Conservation (phyloP, 805 yeast genomes). For the Yarrowia osloensis region DNA sequence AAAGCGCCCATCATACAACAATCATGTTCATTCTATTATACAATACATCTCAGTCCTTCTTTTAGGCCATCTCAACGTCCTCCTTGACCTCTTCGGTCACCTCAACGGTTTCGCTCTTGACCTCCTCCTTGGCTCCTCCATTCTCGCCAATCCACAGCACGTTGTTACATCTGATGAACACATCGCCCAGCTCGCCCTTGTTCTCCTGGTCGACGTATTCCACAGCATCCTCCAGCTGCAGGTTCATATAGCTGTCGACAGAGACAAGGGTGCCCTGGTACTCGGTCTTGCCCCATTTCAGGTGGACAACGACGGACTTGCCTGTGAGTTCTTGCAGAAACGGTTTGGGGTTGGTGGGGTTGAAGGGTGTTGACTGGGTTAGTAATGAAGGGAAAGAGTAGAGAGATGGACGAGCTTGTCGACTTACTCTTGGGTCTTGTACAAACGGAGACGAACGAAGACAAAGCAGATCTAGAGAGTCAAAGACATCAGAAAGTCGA, state of each 20-base stretch:
- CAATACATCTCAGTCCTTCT: background rate
- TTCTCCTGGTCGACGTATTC: conserved; percentile 53
- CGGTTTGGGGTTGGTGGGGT: conserved; percentile 87
- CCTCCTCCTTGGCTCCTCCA: conserved; percentile 27
- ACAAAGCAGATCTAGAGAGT: too few relatives aligned
- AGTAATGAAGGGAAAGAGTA: background rate
- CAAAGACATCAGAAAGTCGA: too few relatives aligned
- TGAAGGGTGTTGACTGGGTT: conserved; percentile 12
- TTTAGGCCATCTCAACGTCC: conserved; percentile 15
- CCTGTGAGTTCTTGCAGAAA: conserved; percentile 76
- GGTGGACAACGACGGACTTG: conserved; percentile 68
- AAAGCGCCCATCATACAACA: too few relatives aligned
- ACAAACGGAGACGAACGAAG: too few relatives aligned
- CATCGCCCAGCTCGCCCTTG: conserved; percentile 65
- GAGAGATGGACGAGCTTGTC: too few relatives aligned
- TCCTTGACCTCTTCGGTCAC: conserved; percentile 5
- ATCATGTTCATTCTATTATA: background rate
- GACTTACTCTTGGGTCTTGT: too few relatives aligned
- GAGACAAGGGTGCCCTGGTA: conserved; percentile 77
- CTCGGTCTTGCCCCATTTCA: conserved; percentile 90
- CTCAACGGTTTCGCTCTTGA: background rate
- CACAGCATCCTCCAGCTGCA: conserved; percentile 67
- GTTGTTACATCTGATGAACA: conserved; percentile 82
- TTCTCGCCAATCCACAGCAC: conserved; percentile 70
- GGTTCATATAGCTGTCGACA: conserved; percentile 89